Percentiles rank a stretch among this genome's conserved stretches.
Conservation (phyloP, 805 yeast species). For the Barnettozyma botsteinii region DNA sequence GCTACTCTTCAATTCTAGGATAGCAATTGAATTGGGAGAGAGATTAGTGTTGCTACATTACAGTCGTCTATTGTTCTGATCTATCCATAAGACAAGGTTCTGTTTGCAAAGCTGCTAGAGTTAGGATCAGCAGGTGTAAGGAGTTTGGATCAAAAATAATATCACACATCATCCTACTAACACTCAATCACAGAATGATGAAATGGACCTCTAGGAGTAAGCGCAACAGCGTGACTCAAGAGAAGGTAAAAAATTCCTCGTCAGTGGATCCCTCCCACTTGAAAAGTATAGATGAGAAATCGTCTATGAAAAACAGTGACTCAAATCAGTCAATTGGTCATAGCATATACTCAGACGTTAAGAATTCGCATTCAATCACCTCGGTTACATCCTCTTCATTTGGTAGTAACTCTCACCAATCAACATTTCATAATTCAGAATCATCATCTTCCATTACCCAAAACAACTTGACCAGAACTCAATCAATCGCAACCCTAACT, state of each 20-base stretch:
- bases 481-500: conserved; percentile 6
- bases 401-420: not conserved
- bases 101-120: too few species aligned
- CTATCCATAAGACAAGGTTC: too few species aligned
- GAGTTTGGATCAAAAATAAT: not conserved
- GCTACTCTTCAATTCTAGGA: too few species aligned
- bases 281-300: conserved; percentile 5
- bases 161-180: too few species aligned
- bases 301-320: not conserved
- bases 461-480: conserved; percentile 3
- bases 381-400: conserved; percentile 1
- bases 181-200: conserved; percentile 16
- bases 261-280: not conserved
- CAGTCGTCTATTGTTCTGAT: too few species aligned
- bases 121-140: too few species aligned
- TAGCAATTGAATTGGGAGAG: too few species aligned
- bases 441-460: conserved; percentile 3
- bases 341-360: conserved; percentile 1
- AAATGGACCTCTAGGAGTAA: conserved; percentile 27
- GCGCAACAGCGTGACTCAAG: conserved; percentile 22
- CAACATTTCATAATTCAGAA: conserved; percentile 5
- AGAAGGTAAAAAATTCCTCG: conserved; percentile 9
- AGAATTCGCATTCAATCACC: not conserved
- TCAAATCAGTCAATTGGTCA: conserved; percentile 1
- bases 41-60: too few species aligned